Base-by-base conservation (phyloP, 495 filamentous ascomycete genomes). In the Poronia punctata region DNA sequence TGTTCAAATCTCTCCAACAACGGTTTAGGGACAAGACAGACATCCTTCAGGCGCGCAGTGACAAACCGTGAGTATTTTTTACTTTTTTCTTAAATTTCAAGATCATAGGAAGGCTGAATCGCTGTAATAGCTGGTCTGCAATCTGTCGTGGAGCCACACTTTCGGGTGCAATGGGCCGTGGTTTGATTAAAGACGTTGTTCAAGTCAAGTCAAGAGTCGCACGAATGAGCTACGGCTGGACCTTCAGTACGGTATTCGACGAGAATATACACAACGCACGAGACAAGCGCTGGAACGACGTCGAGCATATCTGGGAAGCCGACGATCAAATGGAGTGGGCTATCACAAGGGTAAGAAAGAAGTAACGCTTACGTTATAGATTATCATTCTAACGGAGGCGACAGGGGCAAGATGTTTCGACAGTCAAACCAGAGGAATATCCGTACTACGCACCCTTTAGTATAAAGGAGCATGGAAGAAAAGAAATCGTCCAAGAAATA, bases 61-160 rank as follows among this genome's bases (percentile, higher is more conserved):
- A 38, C 18, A 38, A 27, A 3, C 35, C 35, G 35, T 38, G 18
- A 36, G 34, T 36, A n/a, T n/a, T n/a, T n/a, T n/a, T n/a, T n/a
- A n/a, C n/a, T n/a, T n/a, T n/a, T n/a, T n/a, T n/a, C n/a, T n/a
- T n/a, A n/a, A n/a, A n/a, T n/a, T n/a, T n/a, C n/a, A n/a, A n/a
- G n/a, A n/a, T n/a, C n/a, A n/a, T n/a, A n/a, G n/a, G n/a, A n/a
- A n/a, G n/a, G n/a, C n/a, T n/a, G n/a, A n/a, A n/a, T n/a, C n/a
- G n/a, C n/a, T n/a, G 18, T 25, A 18, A 3, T 5, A 37, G 35
- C 14, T 38, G 35, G 35, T 38, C 35, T 1, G 14, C 35, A 27
- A 38, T 38, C 1, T 38, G 35, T 3, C 35, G 23, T 27, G 35
- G 35, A 1, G 22, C 35, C 1, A 2, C 16, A 0, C 23, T 38